Base-by-base conservation (phyloP, 1,139 yeast genomes). In the Magnusiomyces fungicola region DNA sequence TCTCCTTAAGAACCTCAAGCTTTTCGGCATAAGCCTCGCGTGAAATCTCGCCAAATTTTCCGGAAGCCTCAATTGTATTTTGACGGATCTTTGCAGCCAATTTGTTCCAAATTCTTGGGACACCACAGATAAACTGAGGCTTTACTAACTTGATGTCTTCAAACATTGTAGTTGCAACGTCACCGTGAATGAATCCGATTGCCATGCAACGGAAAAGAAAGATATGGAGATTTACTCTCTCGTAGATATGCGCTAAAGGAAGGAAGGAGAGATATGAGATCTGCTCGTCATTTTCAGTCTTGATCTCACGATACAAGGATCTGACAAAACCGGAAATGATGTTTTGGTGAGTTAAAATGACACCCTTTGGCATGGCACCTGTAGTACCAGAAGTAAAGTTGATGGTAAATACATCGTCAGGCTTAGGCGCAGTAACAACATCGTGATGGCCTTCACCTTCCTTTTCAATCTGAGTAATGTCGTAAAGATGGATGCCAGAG, bases 321-420 rank as follows among this genome's bases (percentile, higher is more conserved):
- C 45, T 61, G 72, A 56, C 48, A 74, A 58, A 10, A n/a, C 78
- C 79, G 14, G 83, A 71, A n/a, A 76, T 70, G 1, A 79, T 74
- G 56, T 69, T 71, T 39, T 63, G 62, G 51, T 83, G 87, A 6
- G 78, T 70, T 56, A 82, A 67, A 33, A 77, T 75, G 10, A 81
- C 89, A 44, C 90, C 90, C 63, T 83, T 83, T 18, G 90, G 89
- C 10, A 12, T 16, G 21, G 50, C 70, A 18, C 88, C 88, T 2
- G 89, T 81, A 22, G 90, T 81, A 33, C 90, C 89, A 4, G 88
- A 80, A 14, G 94, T 84, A 66, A 83, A 84, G 34, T 83, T 80
- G 54, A 84, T 79, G 45, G 89, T 81, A 57, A 79, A 78, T 18
- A 74, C 55, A 32, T 81, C 73, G 7, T 78, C 74, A 1, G 80